Evolutionary conservation across 345 rosid species (phyloP), one percentile per base, ranked within the genome.

Genomic region (Aquilaria yunnanensis): DNA sequence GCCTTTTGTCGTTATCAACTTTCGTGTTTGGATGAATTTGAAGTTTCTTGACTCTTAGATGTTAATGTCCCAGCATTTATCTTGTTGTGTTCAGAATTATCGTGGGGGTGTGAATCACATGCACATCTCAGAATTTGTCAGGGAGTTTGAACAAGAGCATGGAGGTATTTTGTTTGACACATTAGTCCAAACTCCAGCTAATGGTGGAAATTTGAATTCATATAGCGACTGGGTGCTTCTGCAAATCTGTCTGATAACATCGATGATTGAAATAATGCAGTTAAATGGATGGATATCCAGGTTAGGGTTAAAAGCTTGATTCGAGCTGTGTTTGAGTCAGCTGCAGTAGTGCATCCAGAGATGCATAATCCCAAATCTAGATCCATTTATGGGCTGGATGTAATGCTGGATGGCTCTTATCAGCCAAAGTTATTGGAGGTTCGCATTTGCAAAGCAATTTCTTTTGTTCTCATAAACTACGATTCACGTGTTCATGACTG

Each of bases 391-490:
- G 98, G 98, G 12, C 85, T 90, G 66, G 98, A 93, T 77, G 79
- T 90, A 69, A 90, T 93, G 96, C 89, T 94, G 11, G 92, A 86
- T 76, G 65, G 78, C 69, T 80, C 80, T 23, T 94, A 86, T 61
- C 79, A 80, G 67, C 95, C 99, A 14, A 94, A 90, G 75, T 70
- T 90, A 54, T 75, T 94, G 73, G 99, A 94, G 99, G 97, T 90
- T 65, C 31, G 88, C 73, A 53, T 16, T 71, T 68, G 14, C 23
- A 29, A 54, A 66, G 67, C 54, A 14, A 51, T 12, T 47, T 32
- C 47, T 60, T 47, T 52, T 14, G 6, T 57, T 12, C 61, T 47
- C 47, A 34, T 46, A 50, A 51, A 47, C 6, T 56, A 60, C 48
- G 56, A 46, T 30, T 31, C 61, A 23, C 11, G 12, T 45, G 37